Percentiles rank a stretch among this genome's conserved stretches.
Conservation (phyloP, 148 eudicot species). For the Cornus florida region DNA sequence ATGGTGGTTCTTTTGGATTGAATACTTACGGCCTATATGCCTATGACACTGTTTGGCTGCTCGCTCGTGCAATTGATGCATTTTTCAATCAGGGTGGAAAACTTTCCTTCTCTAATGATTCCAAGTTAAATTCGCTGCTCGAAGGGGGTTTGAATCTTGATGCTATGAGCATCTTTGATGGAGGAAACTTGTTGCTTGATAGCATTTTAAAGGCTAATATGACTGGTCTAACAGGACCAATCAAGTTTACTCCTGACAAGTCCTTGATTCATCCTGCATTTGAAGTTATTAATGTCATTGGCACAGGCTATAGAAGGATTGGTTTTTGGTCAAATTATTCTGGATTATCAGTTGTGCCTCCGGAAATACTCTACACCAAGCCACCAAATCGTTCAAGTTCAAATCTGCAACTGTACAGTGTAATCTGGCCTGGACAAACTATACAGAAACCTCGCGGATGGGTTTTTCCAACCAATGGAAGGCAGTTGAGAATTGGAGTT, state of each 20-base stretch:
- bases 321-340: slow-evolving; percentile 79
- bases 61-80: slow-evolving; percentile 60
- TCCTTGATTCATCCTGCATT: slow-evolving; percentile 51
- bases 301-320: slow-evolving; percentile 45
- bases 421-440: slow-evolving; percentile 78
- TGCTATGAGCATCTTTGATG: slow-evolving; percentile 61
- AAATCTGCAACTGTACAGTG: slow-evolving; percentile 32
- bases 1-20: slow-evolving; percentile 40
- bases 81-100: slow-evolving; percentile 54
- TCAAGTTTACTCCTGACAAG: slow-evolving; percentile 40
- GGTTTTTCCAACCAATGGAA: slow-evolving; percentile 70
- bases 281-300: slow-evolving; percentile 72
- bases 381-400: slow-evolving; percentile 40
- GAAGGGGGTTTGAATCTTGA: slow-evolving; percentile 43
- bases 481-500: slow-evolving; percentile 58
- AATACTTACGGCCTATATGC: slow-evolving; percentile 67
- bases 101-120: slow-evolving; percentile 51
- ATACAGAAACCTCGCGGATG: slow-evolving; percentile 70
- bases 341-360: slow-evolving; percentile 62
- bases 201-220: slow-evolving; percentile 38
- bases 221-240: slow-evolving; percentile 62
- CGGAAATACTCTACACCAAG: slow-evolving; percentile 42
- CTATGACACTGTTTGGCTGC: slow-evolving; percentile 75
- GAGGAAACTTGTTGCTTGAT: slow-evolving; percentile 48
- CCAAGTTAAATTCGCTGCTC: slow-evolving; percentile 22